These are phyloP conservation scores for Torulaspora microellipsoides DNA, from an alignment of 805 yeast species.

Conservation along the genomic window DNA sequence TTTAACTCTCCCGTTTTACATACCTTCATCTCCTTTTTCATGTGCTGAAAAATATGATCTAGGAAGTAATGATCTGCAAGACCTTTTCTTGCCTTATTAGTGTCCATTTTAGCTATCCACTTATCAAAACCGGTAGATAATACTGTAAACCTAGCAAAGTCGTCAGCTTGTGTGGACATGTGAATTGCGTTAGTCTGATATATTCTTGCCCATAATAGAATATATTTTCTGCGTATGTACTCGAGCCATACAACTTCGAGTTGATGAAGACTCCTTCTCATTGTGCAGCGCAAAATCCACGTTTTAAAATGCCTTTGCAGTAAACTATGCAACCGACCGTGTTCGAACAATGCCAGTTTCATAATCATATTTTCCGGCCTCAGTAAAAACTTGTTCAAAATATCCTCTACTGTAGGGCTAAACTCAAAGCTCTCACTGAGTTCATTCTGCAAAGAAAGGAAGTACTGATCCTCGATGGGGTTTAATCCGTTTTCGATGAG, in stretches of 20 bases:
- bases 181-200: constrained; percentile 1
- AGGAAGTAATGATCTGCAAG: constrained; percentile 26
- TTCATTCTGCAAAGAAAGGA: constrained; percentile 22
- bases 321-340: constrained; percentile 4
- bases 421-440: constrained; percentile 17
- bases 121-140: constrained; percentile 18
- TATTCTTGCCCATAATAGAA: constrained; percentile 13
- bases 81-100: constrained; percentile 15
- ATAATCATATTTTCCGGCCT: constrained; percentile 24
- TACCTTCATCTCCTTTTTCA: constrained; percentile 8
- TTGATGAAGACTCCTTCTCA: constrained; percentile 11
- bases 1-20: not conserved
- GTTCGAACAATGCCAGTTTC: constrained; percentile 23
- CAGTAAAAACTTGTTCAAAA: constrained; percentile 19
- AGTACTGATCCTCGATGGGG: constrained; percentile 22
- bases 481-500: constrained; percentile 17
- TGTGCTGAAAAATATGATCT: constrained; percentile 14
- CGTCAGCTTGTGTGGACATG: constrained; percentile 12
- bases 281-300: constrained; percentile 18
- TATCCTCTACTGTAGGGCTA: constrained; percentile 17
- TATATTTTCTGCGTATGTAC: constrained; percentile 12
- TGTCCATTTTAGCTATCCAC: constrained; percentile 16
- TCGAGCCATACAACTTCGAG: constrained; percentile 16
- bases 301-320: constrained; percentile 10
- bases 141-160: constrained; percentile 16